These are phyloP conservation scores for Mollisia scopiformis DNA, from an alignment of 2,329 filamentous ascomycete genomes.

Conservation along the genomic window DNA sequence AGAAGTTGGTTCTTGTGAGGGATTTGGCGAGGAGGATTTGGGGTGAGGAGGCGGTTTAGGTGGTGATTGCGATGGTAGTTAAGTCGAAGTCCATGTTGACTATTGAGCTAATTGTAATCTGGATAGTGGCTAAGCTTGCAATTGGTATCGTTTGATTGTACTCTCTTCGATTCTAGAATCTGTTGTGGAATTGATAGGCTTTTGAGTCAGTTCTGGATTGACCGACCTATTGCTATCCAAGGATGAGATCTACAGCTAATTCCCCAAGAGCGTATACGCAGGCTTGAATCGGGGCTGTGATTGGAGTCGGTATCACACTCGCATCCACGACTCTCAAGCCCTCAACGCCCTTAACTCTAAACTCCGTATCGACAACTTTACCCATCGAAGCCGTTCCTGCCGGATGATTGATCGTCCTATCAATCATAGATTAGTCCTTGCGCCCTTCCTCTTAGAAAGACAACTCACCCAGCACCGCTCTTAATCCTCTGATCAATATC, in stretches of 20 bases:
- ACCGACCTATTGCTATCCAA: neutral
- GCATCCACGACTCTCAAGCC: conserved; percentile 65
- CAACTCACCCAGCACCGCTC: conserved; percentile 54
- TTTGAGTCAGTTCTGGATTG: too few relatives aligned
- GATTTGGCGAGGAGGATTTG: conserved; percentile 2
- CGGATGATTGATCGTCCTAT: conserved; percentile 53
- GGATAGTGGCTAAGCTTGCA: too few relatives aligned
- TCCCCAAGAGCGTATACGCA: conserved; percentile 57
- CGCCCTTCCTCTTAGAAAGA: too few relatives aligned
- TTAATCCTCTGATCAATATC: conserved; percentile 50
- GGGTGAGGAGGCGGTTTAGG: neutral
- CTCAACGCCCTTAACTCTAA: conserved; percentile 57
- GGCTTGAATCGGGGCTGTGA: conserved; percentile 3
- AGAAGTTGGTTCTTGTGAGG: conserved; percentile 1
- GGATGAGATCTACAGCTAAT: conserved; percentile 62
- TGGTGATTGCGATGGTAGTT: too few relatives aligned
- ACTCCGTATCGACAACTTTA: conserved; percentile 56
- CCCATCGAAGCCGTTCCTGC: conserved; percentile 52
- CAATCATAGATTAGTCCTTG: too few relatives aligned
- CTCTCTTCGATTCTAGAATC: too few relatives aligned
- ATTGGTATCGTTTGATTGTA: too few relatives aligned
- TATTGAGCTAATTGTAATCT: too few relatives aligned
- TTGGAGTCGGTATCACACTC: conserved; percentile 54
- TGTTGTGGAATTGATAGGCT: too few relatives aligned
- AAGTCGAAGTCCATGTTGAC: too few relatives aligned